These are phyloP conservation scores for Monilinia fructicola DNA, from an alignment of 2,329 filamentous ascomycete species.

Conservation along the genomic window DNA sequence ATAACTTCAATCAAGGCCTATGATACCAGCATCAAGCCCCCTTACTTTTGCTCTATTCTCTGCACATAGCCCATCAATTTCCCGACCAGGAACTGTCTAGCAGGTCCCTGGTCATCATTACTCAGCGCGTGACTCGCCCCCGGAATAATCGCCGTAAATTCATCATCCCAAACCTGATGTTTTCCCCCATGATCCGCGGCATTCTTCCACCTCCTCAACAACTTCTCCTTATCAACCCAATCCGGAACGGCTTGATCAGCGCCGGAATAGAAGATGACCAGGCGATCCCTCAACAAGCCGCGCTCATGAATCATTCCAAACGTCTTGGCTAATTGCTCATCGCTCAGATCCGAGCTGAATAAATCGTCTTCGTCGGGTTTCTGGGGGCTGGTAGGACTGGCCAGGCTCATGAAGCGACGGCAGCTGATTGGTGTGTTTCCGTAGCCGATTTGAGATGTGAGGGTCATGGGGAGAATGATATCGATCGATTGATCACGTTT, in stretches of 20 bases:
- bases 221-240: slow-evolving; percentile 46
- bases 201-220: slow-evolving; percentile 46
- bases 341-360: slow-evolving; percentile 61
- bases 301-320: slow-evolving; percentile 51
- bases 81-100: slow-evolving; percentile 34
- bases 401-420: slow-evolving; percentile 47
- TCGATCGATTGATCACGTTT: slow-evolving; percentile 34
- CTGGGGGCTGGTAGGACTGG: slow-evolving; percentile 48
- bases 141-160: slow-evolving; percentile 49
- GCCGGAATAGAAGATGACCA: slow-evolving; percentile 49
- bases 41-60: slow-evolving; percentile 10
- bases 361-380: slow-evolving; percentile 60
- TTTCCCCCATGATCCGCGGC: slow-evolving; percentile 43
- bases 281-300: slow-evolving; percentile 32
- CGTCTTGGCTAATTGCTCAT: slow-evolving; percentile 50
- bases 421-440: slow-evolving; percentile 39
- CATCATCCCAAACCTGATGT: slow-evolving; percentile 46
- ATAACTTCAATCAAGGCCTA: background rate
- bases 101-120: slow-evolving; percentile 48
- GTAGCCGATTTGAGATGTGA: slow-evolving; percentile 40
- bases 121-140: slow-evolving; percentile 51
- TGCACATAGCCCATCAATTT: slow-evolving; percentile 28
- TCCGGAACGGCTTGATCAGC: slow-evolving; percentile 47
- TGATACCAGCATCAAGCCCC: no score
- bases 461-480: slow-evolving; percentile 40